Conservation (phyloP, 179 eudicot genomes). For the Silene coronaria region DNA sequence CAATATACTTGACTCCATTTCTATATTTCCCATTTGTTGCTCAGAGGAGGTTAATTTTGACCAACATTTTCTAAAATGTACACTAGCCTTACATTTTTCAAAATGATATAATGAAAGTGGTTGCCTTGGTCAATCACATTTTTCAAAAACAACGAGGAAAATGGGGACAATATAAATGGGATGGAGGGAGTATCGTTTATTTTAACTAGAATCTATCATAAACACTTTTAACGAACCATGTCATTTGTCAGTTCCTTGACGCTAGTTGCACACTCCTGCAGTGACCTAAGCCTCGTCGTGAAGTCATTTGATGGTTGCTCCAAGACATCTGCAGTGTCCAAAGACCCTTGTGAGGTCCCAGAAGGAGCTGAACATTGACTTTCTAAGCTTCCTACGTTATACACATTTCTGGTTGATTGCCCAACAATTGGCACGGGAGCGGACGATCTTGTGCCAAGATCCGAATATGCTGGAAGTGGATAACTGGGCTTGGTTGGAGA, state of each 20-base stretch:
- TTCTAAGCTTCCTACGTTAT: constrained; percentile 41
- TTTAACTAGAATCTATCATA: background rate
- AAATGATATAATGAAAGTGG: background rate
- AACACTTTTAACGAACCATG: constrained; percentile 47
- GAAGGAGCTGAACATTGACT: constrained; percentile 67
- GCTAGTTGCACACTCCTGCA: constrained; percentile 63
- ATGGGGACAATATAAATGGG: background rate
- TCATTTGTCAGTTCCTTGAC: constrained; percentile 69
- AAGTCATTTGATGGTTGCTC: constrained; percentile 70
- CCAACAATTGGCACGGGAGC: constrained; percentile 55
- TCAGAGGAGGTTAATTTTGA: background rate
- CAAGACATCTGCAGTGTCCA: constrained; percentile 44
- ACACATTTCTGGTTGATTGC: constrained; percentile 31
- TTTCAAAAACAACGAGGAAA: background rate
- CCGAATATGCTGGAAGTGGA: constrained; percentile 34
- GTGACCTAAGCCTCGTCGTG: constrained; percentile 60
- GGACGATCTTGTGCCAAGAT: constrained; percentile 34
- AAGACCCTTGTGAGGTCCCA: constrained; percentile 60
- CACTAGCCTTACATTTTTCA: background rate
- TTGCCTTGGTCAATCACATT: background rate
- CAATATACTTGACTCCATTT: background rate
- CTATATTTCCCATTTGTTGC: background rate
- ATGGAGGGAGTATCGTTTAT: background rate
- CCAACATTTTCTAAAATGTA: background rate
- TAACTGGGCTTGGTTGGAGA: constrained; percentile 40